Conservation (phyloP, 2,329 filamentous ascomycete genomes). For the Plenodomus tracheiphilus region DNA sequence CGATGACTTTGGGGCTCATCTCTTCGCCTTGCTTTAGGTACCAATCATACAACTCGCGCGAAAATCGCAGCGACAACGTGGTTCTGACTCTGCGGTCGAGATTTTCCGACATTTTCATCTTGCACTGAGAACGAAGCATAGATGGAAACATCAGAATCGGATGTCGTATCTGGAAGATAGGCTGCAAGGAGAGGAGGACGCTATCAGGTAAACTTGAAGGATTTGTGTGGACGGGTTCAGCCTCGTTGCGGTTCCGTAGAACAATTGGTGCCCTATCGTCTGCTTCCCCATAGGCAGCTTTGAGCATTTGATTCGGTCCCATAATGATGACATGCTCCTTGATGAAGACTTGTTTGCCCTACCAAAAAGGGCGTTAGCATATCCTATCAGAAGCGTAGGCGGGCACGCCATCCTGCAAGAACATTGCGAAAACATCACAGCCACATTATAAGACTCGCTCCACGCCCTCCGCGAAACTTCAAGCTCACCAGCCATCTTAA, state of each 20-base stretch:
- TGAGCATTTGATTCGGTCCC: constrained; percentile 13
- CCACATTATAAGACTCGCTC: neutral
- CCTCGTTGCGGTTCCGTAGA: constrained; percentile 7
- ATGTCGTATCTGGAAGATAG: constrained; percentile 22
- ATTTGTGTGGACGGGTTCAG: constrained; percentile 9
- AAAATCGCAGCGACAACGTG: constrained; percentile 1
- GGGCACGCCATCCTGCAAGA: constrained; percentile 10
- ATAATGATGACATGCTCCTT: constrained; percentile 18
- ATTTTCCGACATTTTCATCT: neutral
- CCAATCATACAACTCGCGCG: constrained; percentile 15
- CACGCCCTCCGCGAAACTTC: neutral
- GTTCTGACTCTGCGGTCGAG: neutral
- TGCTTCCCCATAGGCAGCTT: constrained; percentile 1
- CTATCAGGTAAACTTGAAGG: constrained; percentile 15
- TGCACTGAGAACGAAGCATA: constrained; percentile 11
- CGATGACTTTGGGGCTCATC: constrained; percentile 9
- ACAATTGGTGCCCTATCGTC: neutral
- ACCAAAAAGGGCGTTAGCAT: neutral
- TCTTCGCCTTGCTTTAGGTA: constrained; percentile 3
- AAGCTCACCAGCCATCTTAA: too few species aligned
- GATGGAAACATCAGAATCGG: constrained; percentile 20
- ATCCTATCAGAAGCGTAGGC: neutral
- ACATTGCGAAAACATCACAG: constrained; percentile 3
- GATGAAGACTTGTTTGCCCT: constrained; percentile 16
- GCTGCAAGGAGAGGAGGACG: constrained; percentile 14